Percentiles rank a stretch among this genome's conserved stretches.
These are phyloP conservation scores for Tolypocladium sp. DNA, from an alignment of 2,329 filamentous ascomycete species.

Conservation along the genomic window DNA sequence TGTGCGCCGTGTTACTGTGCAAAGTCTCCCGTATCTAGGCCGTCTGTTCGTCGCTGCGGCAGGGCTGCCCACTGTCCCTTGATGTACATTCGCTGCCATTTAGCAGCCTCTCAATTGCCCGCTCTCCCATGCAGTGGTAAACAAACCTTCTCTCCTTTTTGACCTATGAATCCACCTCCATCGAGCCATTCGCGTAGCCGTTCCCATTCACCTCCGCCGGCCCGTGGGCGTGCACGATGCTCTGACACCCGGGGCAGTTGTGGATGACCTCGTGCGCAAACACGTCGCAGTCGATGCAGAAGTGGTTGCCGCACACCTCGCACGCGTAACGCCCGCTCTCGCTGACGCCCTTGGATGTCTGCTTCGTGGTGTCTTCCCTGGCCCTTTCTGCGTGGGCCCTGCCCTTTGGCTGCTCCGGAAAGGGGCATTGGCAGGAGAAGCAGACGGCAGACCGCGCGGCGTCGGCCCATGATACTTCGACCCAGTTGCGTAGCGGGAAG, in stretches of 20 bases:
- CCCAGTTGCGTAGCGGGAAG: constrained; percentile 84
- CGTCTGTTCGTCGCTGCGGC: background rate
- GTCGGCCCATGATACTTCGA: constrained; percentile 75
- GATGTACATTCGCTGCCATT: background rate
- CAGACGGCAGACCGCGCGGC: constrained; percentile 58
- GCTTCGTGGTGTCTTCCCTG: constrained; percentile 13
- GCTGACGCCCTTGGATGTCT: constrained; percentile 55
- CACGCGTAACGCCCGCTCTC: constrained; percentile 87
- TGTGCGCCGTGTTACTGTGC: background rate
- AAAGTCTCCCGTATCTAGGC: background rate
- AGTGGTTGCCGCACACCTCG: constrained; percentile 77
- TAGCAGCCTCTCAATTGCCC: background rate
- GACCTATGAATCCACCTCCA: constrained; percentile 28
- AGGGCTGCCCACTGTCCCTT: background rate
- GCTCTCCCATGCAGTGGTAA: background rate
- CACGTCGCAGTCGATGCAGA: constrained; percentile 96
- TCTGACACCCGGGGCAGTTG: constrained; percentile 87
- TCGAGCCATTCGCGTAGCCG: constrained; percentile 27
- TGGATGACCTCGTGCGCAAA: constrained; percentile 92
- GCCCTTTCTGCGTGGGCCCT: constrained; percentile 9
- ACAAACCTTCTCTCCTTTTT: background rate
- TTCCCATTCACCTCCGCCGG: constrained; percentile 19
- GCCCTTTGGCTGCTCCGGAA: constrained; percentile 43
- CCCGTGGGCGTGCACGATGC: constrained; percentile 20
- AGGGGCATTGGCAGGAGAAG: constrained; percentile 66